Evolutionary conservation across 2,329 filamentous ascomycete genomes (phyloP), one percentile per base, ranked within the genome.

Genomic region (Paecilomyces fulvus): DNA sequence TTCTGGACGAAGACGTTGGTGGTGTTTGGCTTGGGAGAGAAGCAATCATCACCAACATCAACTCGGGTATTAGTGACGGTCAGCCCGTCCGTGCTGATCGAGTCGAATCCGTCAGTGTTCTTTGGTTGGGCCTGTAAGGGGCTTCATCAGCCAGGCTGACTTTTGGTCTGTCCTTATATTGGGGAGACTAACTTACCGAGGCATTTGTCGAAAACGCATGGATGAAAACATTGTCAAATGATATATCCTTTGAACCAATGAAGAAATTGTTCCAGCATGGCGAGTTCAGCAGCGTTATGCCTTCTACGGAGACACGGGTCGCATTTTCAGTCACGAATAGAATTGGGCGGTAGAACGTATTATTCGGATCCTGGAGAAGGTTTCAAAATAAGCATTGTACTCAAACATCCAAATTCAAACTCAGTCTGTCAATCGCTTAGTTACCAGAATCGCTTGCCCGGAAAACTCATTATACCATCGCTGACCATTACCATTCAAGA

Each of bases 21-120:
- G 63, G 80, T 84, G 68, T 89, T 89, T 17, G 86, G 86, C 70
- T 89, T 89, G 78, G 89, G 89, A 0, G 84, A 85, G 11, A 89
- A 83, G 58, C 87, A 89, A 66, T 90, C 81, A 75, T 21, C 1
- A 28, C 49, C 21, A 59, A 8, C 48, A 52, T 63, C 52, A 65
- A 56, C 56, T 2, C 14, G 50, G 2, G 43, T 11, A 12, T n/a
- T 37, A 10, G 10, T 37, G 11, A 3, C 8, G 1, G 3, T 43
- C 7, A 43, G n/a, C 2, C 37, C 37, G 3, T 43, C 14, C n/a
- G 37, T 43, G 17, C 7, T 43, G 14, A 43, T 43, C 6, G 37
- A 43, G n/a, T 43, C 37, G 14, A 43, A 17, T 17, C 37, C 37
- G n/a, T 43, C 37, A 43, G 37, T 43, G 17, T 43, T 43, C n/a